These are phyloP conservation scores for Pilatotrama ljubarskyi DNA, from an alignment of 768 basidiomycete species.

Conservation along the genomic window DNA sequence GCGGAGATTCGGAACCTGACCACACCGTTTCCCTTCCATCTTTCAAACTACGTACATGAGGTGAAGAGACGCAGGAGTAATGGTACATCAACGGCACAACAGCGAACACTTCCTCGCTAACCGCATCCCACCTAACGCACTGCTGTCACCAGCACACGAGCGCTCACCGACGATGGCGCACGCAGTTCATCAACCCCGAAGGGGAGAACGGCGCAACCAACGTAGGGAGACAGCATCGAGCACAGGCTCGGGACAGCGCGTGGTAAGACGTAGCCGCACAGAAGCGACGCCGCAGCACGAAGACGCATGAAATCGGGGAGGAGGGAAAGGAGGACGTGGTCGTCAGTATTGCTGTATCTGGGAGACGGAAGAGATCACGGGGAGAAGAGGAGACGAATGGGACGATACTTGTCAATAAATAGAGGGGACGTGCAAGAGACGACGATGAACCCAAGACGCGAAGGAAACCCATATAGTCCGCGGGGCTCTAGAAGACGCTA, in stretches of 20 bases:
- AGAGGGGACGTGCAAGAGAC: conserved; percentile 17
- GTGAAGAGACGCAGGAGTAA: conserved; percentile 4
- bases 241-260: neutral
- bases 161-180: conserved; percentile 46
- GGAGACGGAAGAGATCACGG: conserved; percentile 6
- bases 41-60: conserved; percentile 15
- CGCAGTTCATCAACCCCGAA: conserved; percentile 47
- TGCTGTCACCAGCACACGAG: conserved; percentile 28
- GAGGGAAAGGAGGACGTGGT: neutral
- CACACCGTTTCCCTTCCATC: neutral
- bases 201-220: conserved; percentile 41
- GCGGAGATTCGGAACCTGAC: neutral
- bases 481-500: conserved; percentile 28
- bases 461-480: conserved; percentile 1
- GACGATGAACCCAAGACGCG: conserved; percentile 18
- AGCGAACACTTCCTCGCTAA: neutral
- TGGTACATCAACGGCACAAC: neutral
- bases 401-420: conserved; percentile 11
- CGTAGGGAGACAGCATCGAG: conserved; percentile 36
- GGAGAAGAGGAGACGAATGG: conserved; percentile 6
- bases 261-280: neutral
- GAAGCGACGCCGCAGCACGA: neutral
- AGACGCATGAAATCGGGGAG: neutral
- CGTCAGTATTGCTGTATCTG: neutral
- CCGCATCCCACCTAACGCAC: neutral